Evolutionary conservation across 306 rosid species (phyloP).

Genomic region (Cucurbita pepo): DNA sequence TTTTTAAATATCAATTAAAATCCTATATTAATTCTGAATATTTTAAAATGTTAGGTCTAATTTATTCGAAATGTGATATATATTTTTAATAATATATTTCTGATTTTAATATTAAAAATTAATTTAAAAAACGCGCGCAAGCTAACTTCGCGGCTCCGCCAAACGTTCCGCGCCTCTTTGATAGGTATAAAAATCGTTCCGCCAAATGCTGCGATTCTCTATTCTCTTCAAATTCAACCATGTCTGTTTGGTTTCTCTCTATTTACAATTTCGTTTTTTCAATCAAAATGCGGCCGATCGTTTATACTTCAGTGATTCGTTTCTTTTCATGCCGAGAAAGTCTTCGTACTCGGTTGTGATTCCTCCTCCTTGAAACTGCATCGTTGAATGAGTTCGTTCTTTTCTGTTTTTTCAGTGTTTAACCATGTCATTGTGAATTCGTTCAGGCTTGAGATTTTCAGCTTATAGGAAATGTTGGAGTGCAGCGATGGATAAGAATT

Average conservation of each 20-base stretch:
- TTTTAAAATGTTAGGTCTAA: no score
- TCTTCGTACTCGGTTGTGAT: slow-evolving; percentile 18
- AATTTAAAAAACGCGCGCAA: background rate
- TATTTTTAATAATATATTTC: no score
- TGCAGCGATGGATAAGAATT: slow-evolving; percentile 25
- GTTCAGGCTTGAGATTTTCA: background rate
- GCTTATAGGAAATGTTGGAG: slow-evolving; percentile 31
- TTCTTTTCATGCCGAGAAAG: slow-evolving; percentile 19
- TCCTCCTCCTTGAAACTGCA: slow-evolving; percentile 28
- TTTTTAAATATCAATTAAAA: background rate
- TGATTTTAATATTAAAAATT: no score
- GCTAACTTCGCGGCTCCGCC: background rate
- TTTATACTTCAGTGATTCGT: background rate
- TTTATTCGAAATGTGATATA: no score
- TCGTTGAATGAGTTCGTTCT: slow-evolving; percentile 26
- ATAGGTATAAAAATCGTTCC: no score
- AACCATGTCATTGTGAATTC: slow-evolving; percentile 15
- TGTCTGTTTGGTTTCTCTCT: background rate
- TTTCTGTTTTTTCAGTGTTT: no score
- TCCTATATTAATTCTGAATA: background rate
- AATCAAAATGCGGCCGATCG: background rate
- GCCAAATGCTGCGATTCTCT: background rate
- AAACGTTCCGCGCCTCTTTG: background rate
- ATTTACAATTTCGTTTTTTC: background rate
- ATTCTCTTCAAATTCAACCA: background rate